Percentiles rank a stretch among this genome's conserved stretches.
Evolutionary conservation across 352 stramenopile genomes (phyloP).

Genomic region (Pythium aristosporum): DNA sequence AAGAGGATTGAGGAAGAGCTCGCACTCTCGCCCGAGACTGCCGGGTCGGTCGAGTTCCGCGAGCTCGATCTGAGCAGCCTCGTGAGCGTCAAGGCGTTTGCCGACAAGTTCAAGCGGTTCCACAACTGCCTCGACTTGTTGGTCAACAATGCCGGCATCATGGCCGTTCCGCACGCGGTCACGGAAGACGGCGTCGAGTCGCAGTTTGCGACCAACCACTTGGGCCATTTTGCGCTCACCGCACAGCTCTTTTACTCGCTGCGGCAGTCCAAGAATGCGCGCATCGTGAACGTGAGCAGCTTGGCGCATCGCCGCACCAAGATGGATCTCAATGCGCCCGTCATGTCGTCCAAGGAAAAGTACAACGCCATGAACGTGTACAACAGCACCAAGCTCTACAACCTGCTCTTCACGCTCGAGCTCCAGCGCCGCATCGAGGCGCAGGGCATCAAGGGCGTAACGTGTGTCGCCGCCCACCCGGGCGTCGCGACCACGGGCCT

Average conservation of each 20-base stretch:
- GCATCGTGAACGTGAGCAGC: conserved; percentile 41
- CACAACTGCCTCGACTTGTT: conserved; percentile 31
- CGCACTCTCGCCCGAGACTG: conserved; percentile 27
- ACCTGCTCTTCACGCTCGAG: conserved; percentile 50
- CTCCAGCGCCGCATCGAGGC: conserved; percentile 37
- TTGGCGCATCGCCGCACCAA: conserved; percentile 1
- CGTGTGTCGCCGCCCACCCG: conserved; percentile 29
- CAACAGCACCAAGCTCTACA: conserved; percentile 40
- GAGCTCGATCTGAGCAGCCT: conserved; percentile 25
- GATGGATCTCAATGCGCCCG: conserved; percentile 8
- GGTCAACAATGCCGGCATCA: conserved; percentile 34
- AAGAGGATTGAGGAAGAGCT: conserved; percentile 27
- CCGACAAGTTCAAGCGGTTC: conserved; percentile 15
- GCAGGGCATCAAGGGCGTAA: conserved; percentile 25
- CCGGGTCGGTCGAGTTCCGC: conserved; percentile 19
- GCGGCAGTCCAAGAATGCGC: conserved; percentile 24
- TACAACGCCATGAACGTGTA: conserved; percentile 27
- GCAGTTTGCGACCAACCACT: conserved; percentile 27
- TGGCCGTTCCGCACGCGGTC: conserved; percentile 3
- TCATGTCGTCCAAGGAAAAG: conserved; percentile 19
- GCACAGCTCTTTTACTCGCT: conserved; percentile 30
- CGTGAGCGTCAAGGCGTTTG: conserved; percentile 28
- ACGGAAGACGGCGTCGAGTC: conserved; percentile 16
- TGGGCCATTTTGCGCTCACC: conserved; percentile 36
- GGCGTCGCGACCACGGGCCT: conserved; percentile 37